Percentiles rank a stretch among this genome's conserved stretches.
Conservation (phyloP, 768 basidiomycete species). For the Kwoniella botswanensis region DNA sequence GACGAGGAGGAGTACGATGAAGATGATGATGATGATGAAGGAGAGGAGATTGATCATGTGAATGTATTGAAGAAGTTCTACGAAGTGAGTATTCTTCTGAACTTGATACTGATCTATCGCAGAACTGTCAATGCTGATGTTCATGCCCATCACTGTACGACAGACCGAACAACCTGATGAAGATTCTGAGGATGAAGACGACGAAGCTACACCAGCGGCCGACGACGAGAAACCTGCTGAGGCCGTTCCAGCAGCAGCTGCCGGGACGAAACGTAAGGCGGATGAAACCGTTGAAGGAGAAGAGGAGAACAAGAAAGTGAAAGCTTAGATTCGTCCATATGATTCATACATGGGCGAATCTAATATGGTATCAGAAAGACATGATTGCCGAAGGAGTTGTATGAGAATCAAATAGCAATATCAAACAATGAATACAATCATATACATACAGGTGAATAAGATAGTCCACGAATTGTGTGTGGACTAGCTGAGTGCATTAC, state of each 20-base stretch:
- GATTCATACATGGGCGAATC: no score
- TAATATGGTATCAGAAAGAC: no score
- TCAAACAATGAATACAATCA: no score
- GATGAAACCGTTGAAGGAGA: slow-evolving; percentile 6
- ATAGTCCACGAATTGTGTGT: no score
- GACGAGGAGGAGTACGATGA: slow-evolving; percentile 21
- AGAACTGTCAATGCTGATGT: background rate
- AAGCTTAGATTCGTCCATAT: background rate
- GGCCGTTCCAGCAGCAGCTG: background rate
- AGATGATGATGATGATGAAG: slow-evolving; percentile 14
- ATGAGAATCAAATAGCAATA: no score
- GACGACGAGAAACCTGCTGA: slow-evolving; percentile 4
- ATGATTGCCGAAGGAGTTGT: no score
- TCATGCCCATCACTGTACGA: background rate
- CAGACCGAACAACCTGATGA: slow-evolving; percentile 9
- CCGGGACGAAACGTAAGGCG: slow-evolving; percentile 11
- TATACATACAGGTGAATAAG: no score
- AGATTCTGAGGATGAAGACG: slow-evolving; percentile 16
- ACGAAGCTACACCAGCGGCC: slow-evolving; percentile 4
- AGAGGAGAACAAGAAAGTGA: slow-evolving; percentile 7
- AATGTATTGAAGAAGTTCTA: slow-evolving; percentile 30
- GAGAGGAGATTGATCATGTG: slow-evolving; percentile 24
- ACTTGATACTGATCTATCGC: background rate
- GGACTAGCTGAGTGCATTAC: no score
- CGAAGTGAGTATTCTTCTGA: slow-evolving; percentile 18